Evolutionary conservation across 2,329 filamentous ascomycete genomes (phyloP).

Genomic region (Aureobasidium subglaciale): DNA sequence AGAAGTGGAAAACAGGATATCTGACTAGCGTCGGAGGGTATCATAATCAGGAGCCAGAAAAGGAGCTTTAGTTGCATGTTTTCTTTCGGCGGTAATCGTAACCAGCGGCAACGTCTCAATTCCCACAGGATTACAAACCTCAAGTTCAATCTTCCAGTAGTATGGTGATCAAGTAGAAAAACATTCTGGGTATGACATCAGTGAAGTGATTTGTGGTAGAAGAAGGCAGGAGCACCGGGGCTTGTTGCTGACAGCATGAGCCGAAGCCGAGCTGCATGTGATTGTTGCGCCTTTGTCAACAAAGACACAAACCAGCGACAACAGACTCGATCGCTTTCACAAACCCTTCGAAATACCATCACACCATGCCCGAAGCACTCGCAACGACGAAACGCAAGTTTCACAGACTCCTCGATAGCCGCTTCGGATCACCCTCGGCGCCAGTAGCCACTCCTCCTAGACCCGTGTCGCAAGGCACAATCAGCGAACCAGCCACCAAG

Average conservation of each 20-base stretch:
- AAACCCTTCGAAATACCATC: not conserved
- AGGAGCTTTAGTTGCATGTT: slow-evolving; percentile 21
- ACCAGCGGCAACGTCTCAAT: not conserved
- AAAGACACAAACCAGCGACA: not conserved
- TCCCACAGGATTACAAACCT: too few species aligned
- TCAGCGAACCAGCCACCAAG: slow-evolving; percentile 25
- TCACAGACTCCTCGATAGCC: slow-evolving; percentile 62
- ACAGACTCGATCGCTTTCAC: not conserved
- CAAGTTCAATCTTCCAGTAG: too few species aligned
- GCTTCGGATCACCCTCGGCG: slow-evolving; percentile 40
- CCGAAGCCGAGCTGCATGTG: slow-evolving; percentile 11
- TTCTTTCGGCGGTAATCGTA: not conserved
- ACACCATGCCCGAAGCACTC: slow-evolving; percentile 44
- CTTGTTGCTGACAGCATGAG: slow-evolving; percentile 8
- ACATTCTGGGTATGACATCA: too few species aligned
- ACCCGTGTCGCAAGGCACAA: slow-evolving; percentile 17
- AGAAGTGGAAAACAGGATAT: slow-evolving; percentile 22
- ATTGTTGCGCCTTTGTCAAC: slow-evolving; percentile 7
- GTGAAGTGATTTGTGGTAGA: not conserved
- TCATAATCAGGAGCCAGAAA: slow-evolving; percentile 23
- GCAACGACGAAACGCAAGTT: slow-evolving; percentile 80
- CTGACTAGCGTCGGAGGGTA: slow-evolving; percentile 26
- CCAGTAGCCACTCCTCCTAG: slow-evolving; percentile 30
- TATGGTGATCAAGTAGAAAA: too few species aligned
- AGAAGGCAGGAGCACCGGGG: not conserved